A percentile compares a stretch with the other conserved stretches of the same genome.
Conservation (phyloP, 2,329 filamentous ascomycete species). For the Cyphellophora europaea region DNA sequence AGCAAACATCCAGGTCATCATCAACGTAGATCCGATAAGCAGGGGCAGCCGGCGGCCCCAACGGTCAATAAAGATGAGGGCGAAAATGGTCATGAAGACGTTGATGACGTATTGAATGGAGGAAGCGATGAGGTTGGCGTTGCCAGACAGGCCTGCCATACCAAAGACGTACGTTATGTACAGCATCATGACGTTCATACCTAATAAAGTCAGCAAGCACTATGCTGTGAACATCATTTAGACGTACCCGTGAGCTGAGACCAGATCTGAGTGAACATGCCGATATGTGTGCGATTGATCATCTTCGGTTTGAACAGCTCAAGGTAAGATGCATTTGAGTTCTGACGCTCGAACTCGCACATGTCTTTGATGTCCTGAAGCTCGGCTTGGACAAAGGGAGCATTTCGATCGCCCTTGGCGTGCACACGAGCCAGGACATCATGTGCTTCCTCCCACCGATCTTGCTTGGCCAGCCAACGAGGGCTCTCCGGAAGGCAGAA, state of each 20-base stretch:
- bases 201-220: constrained; percentile 5
- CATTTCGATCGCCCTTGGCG: constrained; percentile 54
- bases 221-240: constrained; percentile 45
- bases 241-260: constrained; percentile 67
- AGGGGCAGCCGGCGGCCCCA: constrained; percentile 65
- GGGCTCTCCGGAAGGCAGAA: constrained; percentile 55
- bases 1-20: constrained; percentile 41
- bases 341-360: constrained; percentile 62
- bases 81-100: constrained; percentile 67
- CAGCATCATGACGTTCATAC: not conserved
- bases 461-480: constrained; percentile 54
- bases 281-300: constrained; percentile 64
- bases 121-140: constrained; percentile 54
- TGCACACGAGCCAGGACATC: constrained; percentile 48
- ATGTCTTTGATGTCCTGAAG: constrained; percentile 64
- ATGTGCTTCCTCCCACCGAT: constrained; percentile 47
- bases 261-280: constrained; percentile 67
- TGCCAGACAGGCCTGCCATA: constrained; percentile 58
- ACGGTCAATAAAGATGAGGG: constrained; percentile 63
- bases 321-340: constrained; percentile 59
- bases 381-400: constrained; percentile 58
- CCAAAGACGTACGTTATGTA: constrained; percentile 53
- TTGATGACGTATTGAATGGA: constrained; percentile 72
- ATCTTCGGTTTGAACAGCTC: constrained; percentile 67
- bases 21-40: constrained; percentile 55